phyloP scores from a whole-genome alignment of 2,329 filamentous ascomycete species.

The Sporothrix protearum region DNA sequence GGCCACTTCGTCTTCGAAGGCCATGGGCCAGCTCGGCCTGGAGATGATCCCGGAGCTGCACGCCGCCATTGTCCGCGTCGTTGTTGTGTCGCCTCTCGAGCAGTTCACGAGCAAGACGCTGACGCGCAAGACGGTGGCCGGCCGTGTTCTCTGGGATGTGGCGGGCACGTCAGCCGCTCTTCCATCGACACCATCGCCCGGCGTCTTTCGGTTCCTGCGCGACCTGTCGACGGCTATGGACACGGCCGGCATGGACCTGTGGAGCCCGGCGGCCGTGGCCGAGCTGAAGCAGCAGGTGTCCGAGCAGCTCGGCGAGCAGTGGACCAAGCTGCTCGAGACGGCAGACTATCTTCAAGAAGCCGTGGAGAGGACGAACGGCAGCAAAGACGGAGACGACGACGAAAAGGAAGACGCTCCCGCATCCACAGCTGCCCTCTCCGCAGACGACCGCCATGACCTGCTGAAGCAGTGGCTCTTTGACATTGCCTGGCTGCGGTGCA shows the following conservation, averaged over 20 bases:
- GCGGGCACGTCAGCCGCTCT: constrained; percentile 71
- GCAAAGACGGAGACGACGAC: not conserved
- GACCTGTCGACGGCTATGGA: constrained; percentile 65
- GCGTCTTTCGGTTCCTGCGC: constrained; percentile 68
- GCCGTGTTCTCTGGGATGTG: constrained; percentile 80
- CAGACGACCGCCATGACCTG: constrained; percentile 44
- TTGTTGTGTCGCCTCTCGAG: constrained; percentile 50
- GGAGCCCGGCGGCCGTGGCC: constrained; percentile 66
- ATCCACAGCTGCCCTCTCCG: not conserved
- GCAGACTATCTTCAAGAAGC: constrained; percentile 25
- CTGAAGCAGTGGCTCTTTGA: constrained; percentile 62
- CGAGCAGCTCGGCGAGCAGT: constrained; percentile 48
- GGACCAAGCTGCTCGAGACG: constrained; percentile 43
- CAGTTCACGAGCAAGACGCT: constrained; percentile 44
- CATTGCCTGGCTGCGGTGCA: constrained; percentile 48
- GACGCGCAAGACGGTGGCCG: constrained; percentile 50
- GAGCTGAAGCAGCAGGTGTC: constrained; percentile 59
- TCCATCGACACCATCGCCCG: constrained; percentile 74
- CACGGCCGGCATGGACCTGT: constrained; percentile 69
- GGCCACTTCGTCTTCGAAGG: constrained; percentile 35
- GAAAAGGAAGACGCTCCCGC: constrained; percentile 12
- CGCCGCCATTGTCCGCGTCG: constrained; percentile 52
- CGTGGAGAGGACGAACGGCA: constrained; percentile 24
- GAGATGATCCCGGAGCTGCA: constrained; percentile 63
- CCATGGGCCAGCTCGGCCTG: constrained; percentile 54